These are phyloP conservation scores for Pedinophyceae sp. DNA, from an alignment of 139 green algal genomes.

Conservation along the genomic window DNA sequence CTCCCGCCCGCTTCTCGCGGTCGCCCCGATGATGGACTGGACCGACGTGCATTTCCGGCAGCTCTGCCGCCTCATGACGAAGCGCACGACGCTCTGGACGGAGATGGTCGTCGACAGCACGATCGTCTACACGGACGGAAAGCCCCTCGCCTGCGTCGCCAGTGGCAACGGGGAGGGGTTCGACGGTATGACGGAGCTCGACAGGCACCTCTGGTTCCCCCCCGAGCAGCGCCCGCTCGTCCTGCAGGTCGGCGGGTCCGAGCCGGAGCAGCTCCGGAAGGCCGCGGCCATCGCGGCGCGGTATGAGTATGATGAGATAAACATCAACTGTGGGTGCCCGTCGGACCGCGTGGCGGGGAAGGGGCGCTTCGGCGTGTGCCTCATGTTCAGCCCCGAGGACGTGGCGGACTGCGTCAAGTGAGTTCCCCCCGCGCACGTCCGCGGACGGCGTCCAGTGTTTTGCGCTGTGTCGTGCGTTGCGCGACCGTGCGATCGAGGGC, in stretches of 20 bases:
- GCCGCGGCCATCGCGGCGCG: slow-evolving; percentile 35
- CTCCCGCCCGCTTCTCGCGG: neutral
- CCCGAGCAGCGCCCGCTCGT: slow-evolving; percentile 77
- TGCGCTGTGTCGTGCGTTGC: no score
- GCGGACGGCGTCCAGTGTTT: no score
- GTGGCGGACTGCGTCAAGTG: slow-evolving; percentile 51
- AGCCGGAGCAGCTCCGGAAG: slow-evolving; percentile 43
- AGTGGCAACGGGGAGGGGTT: neutral
- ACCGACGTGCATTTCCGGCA: slow-evolving; percentile 80
- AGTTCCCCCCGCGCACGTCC: no score
- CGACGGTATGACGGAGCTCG: slow-evolving; percentile 6
- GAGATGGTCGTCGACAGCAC: slow-evolving; percentile 91
- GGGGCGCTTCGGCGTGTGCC: slow-evolving; percentile 73
- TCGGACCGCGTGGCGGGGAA: slow-evolving; percentile 72
- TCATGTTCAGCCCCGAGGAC: slow-evolving; percentile 65
- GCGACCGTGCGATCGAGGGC: no score
- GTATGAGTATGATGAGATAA: slow-evolving; percentile 84
- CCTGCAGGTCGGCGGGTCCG: slow-evolving; percentile 69
- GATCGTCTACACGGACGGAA: slow-evolving; percentile 43
- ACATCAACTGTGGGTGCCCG: slow-evolving; percentile 88
- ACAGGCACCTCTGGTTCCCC: slow-evolving; percentile 67
- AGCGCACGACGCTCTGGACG: slow-evolving; percentile 68
- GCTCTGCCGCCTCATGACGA: slow-evolving; percentile 57
- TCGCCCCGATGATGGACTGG: slow-evolving; percentile 54
- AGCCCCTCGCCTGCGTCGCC: slow-evolving; percentile 13